Base-by-base conservation (phyloP, 441 rosid genomes). In the Bruguiera hainesii region DNA sequence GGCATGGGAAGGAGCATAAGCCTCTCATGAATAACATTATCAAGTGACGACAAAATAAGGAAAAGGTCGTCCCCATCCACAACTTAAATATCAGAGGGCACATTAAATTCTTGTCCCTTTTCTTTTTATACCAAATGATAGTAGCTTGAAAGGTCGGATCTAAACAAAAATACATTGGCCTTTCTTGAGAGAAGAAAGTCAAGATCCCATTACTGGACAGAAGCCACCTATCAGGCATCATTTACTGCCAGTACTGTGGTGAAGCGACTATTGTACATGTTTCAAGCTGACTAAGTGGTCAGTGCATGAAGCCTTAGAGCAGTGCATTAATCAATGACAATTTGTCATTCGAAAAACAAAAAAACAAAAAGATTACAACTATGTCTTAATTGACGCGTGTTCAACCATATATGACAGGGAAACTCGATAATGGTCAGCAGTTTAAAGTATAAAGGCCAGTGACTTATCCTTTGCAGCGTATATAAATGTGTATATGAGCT, bases 1-100 rank as follows among this genome's bases (percentile, higher is more conserved):
- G 77, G 73, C 67, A 76, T 61, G 64, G 63, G 48, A 61, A 56
- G 20, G 30, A 29, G 60, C 71, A 72, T 57, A 49, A 68, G 59
- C 31, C 28, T 50, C 78, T 35, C 81, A 73, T 77, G 80, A 65
- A 65, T 60, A 29, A 59, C 57, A 63, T 74, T 25, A 57, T 59
- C 35, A 51, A 50, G 57, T 70, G 64, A 28, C 77, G 70, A 68
- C 65, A 63, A 18, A 1, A 59, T 52, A 63, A 23, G 13, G 48
- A 19, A 20, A 42, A 52, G 21, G 28, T 9, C 4, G 28, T 6
- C 50, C 67, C 62, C 37, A 57, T 71, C 70, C 20, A 39, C 48
- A n/a, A 3, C 35, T 42, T 62, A 33, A 67, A 56, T 56, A 51
- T 26, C 26, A 52, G 3, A 35, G 28, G 30, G 18, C 28, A 53